Conservation (phyloP, 148 eudicot genomes). For the Fagopyrum esculentum region DNA sequence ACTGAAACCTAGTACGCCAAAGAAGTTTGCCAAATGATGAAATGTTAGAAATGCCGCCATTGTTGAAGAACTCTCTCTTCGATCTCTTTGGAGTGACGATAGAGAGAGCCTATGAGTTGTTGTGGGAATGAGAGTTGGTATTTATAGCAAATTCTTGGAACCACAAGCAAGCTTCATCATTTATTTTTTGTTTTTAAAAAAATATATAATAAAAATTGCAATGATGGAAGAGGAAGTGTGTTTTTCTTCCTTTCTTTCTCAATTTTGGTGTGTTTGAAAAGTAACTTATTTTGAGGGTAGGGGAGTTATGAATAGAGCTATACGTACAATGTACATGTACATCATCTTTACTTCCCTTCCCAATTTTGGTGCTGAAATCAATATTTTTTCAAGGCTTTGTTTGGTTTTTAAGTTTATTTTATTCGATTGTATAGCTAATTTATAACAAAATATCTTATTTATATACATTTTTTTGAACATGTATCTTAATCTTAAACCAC, state of each 20-base stretch:
- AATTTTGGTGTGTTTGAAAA: conserved; percentile 1
- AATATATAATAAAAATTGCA: neutral
- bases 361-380: neutral
- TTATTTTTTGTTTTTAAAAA: neutral
- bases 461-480: too few relatives aligned
- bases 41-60: neutral
- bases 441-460: too few relatives aligned
- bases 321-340: neutral
- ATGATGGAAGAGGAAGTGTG: neutral
- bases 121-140: neutral
- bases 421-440: too few relatives aligned
- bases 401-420: neutral
- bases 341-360: neutral
- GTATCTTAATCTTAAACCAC: too few relatives aligned
- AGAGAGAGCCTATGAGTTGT: neutral
- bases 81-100: neutral
- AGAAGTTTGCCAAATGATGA: conserved; percentile 8
- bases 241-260: neutral
- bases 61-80: neutral
- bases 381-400: neutral
- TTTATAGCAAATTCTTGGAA: conserved; percentile 3
- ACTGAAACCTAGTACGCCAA: neutral
- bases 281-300: neutral
- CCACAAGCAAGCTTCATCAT: neutral
- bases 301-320: neutral